Conservation (phyloP, 2,329 filamentous ascomycete species). For the Monosporascus sp. region DNA sequence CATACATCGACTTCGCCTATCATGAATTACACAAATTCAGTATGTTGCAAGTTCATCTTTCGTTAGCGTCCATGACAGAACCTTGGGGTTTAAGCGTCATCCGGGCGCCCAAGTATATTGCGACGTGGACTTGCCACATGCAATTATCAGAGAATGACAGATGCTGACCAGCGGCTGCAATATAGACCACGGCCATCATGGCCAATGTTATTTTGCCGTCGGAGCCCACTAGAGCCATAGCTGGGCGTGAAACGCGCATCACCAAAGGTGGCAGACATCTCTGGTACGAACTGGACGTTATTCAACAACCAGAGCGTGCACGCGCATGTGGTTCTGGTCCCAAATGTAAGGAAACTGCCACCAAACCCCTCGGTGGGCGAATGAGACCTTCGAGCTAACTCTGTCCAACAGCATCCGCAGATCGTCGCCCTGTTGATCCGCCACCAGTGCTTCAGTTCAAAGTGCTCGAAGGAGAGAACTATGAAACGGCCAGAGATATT, state of each 20-base stretch:
- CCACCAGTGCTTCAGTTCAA: slow-evolving; percentile 90
- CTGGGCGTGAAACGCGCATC: slow-evolving; percentile 35
- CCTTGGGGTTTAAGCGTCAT: too few relatives aligned
- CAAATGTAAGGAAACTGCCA: slow-evolving; percentile 60
- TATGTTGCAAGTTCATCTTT: too few relatives aligned
- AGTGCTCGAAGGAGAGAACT: slow-evolving; percentile 68
- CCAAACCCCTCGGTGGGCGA: slow-evolving; percentile 4
- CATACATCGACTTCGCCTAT: too few relatives aligned
- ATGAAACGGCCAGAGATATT: slow-evolving; percentile 60
- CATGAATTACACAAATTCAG: too few relatives aligned
- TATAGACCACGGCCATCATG: slow-evolving; percentile 22
- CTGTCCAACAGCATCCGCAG: slow-evolving; percentile 60
- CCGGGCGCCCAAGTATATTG: too few relatives aligned
- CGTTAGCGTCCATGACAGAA: too few relatives aligned
- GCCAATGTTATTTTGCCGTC: slow-evolving; percentile 16
- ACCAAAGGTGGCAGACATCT: slow-evolving; percentile 73
- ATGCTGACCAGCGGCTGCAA: not conserved
- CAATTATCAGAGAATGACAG: too few relatives aligned
- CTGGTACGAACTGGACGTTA: slow-evolving; percentile 76
- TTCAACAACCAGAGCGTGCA: slow-evolving; percentile 91
- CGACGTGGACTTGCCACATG: too few relatives aligned
- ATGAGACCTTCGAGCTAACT: slow-evolving; percentile 4
- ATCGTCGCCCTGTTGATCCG: slow-evolving; percentile 87
- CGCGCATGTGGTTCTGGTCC: slow-evolving; percentile 92
- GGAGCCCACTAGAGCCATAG: slow-evolving; percentile 15